A percentile compares a stretch with the other conserved stretches of the same genome.
phyloP scores from a whole-genome alignment of 176 grass and related monocot genomes.

The Melocanna baccifera region DNA sequence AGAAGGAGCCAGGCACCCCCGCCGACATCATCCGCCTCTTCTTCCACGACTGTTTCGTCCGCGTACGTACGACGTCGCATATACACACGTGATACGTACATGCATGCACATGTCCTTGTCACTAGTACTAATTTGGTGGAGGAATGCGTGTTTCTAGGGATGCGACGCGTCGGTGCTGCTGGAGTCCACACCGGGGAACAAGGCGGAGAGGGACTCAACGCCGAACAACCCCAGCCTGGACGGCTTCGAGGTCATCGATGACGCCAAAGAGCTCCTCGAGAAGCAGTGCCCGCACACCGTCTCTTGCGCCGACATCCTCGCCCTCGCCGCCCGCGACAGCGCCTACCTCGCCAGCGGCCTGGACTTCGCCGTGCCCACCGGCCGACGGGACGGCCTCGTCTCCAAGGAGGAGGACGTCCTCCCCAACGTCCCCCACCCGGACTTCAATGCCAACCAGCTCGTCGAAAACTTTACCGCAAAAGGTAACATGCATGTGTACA shows the following conservation, averaged over 20 bases:
- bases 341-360: constrained; percentile 12
- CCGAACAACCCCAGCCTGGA: constrained; percentile 41
- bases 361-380: constrained; percentile 15
- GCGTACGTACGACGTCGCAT: not conserved
- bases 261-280: constrained; percentile 28
- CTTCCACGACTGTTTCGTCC: constrained; percentile 46
- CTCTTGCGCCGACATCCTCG: not conserved
- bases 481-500: not conserved
- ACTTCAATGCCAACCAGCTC: not conserved
- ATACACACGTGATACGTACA: not conserved
- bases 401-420: constrained; percentile 23
- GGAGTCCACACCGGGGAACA: constrained; percentile 22
- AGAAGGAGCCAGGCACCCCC: constrained; percentile 25
- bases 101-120: not conserved
- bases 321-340: constrained; percentile 39
- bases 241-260: constrained; percentile 36
- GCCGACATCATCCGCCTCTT: constrained; percentile 37
- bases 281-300: constrained; percentile 31
- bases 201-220: constrained; percentile 17
- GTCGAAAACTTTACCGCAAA: constrained; percentile 10
- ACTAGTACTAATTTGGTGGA: not conserved
- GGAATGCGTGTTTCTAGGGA: constrained; percentile 10
- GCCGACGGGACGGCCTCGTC: constrained; percentile 28
- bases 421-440: constrained; percentile 22
- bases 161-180: constrained; percentile 53